phyloP scores from a whole-genome alignment of 2,329 filamentous ascomycete species.

The Colletotrichum coccodes region DNA sequence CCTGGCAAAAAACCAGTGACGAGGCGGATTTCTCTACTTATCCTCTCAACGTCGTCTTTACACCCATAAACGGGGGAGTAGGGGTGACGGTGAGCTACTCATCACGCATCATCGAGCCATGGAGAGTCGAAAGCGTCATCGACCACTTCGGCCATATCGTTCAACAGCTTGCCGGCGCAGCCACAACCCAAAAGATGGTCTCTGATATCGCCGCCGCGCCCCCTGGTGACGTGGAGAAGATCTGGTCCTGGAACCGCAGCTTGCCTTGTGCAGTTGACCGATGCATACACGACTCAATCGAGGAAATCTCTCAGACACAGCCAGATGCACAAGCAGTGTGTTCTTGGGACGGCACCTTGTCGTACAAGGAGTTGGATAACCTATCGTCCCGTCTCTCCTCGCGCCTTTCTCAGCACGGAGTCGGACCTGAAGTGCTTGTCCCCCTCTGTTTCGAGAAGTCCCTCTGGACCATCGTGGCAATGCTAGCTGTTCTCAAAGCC shows the following conservation, averaged over 20 bases:
- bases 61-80: not conserved
- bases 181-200: not conserved
- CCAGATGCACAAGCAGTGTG: constrained; percentile 38
- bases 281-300: not conserved
- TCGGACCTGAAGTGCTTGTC: constrained; percentile 42
- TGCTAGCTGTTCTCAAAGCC: constrained; percentile 38
- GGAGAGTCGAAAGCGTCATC: not conserved
- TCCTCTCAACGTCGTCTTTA: not conserved
- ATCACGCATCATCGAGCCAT: not conserved
- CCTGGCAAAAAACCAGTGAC: not conserved
- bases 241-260: constrained; percentile 38
- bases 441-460: constrained; percentile 42
- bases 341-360: constrained; percentile 42
- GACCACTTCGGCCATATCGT: not conserved
- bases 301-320: constrained; percentile 2
- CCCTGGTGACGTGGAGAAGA: not conserved
- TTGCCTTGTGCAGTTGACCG: not conserved
- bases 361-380: constrained; percentile 39
- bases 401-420: constrained; percentile 14
- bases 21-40: not conserved
- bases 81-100: not conserved
- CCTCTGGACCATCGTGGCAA: constrained; percentile 32
- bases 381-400: not conserved
- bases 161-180: not conserved
- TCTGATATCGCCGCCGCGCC: not conserved